Evolutionary conservation across 225 moss, liverwort and hornwort species (phyloP).

Genomic region (Anthoceros angustus): DNA sequence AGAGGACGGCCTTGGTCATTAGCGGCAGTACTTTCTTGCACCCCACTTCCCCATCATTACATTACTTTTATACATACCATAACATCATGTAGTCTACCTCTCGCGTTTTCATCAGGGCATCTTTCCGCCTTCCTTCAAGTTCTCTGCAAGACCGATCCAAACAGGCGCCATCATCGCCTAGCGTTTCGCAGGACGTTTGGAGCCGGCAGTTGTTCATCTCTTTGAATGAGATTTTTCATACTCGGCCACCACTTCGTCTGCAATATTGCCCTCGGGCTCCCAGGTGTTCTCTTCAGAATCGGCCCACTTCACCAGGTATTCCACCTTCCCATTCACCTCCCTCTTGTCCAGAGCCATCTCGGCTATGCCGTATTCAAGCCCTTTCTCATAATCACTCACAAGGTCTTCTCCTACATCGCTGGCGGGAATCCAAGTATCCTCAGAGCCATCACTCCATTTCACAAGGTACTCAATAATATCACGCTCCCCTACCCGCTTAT

Average conservation of each 20-base stretch:
- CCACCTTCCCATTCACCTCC: slow-evolving; percentile 38
- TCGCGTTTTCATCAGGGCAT: too few relatives aligned
- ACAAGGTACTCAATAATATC: slow-evolving; percentile 58
- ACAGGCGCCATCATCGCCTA: too few relatives aligned
- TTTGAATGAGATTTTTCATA: slow-evolving; percentile 8
- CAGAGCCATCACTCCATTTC: slow-evolving; percentile 82
- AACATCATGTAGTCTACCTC: too few relatives aligned
- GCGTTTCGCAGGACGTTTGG: too few relatives aligned
- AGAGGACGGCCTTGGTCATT: too few relatives aligned
- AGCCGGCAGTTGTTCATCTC: neutral
- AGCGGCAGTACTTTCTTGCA: too few relatives aligned
- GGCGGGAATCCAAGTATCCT: slow-evolving; percentile 62
- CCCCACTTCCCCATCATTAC: too few relatives aligned
- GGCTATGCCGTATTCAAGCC: slow-evolving; percentile 80
- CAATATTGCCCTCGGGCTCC: slow-evolving; percentile 67
- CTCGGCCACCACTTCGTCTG: slow-evolving; percentile 56
- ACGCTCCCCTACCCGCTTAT: slow-evolving; percentile 46
- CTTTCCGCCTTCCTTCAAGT: too few relatives aligned
- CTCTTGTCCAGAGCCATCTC: slow-evolving; percentile 58
- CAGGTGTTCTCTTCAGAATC: slow-evolving; percentile 55
- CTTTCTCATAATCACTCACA: slow-evolving; percentile 77
- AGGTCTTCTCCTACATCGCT: slow-evolving; percentile 67
- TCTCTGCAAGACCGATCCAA: too few relatives aligned
- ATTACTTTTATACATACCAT: too few relatives aligned
- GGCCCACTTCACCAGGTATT: slow-evolving; percentile 77